Conservation (phyloP, 2,329 filamentous ascomycete species). For the Colletotrichum sp. region DNA sequence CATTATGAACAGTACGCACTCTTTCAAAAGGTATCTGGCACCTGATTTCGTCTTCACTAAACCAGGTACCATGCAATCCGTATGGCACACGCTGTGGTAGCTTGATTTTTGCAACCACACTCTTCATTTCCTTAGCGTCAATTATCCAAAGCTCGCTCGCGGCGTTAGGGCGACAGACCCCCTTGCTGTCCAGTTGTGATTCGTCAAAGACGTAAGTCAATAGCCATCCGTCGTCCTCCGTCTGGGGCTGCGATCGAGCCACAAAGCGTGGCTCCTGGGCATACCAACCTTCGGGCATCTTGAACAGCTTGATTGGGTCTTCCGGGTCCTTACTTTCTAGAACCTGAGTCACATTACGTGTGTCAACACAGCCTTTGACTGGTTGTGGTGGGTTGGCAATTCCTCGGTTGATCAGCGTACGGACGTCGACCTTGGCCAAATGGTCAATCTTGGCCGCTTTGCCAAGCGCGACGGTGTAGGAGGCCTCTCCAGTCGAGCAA, state of each 20-base stretch:
- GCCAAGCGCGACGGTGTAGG: constrained; percentile 65
- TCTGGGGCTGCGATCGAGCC: constrained; percentile 39
- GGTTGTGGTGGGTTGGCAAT: constrained; percentile 46
- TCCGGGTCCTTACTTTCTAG: constrained; percentile 45
- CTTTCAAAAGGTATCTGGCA: constrained; percentile 43
- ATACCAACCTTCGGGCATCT: constrained; percentile 64
- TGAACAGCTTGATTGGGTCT: constrained; percentile 67
- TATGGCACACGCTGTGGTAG: constrained; percentile 74
- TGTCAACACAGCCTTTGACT: constrained; percentile 68
- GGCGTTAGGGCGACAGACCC: constrained; percentile 47
- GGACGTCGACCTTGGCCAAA: constrained; percentile 65
- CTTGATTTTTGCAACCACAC: constrained; percentile 61
- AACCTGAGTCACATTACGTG: constrained; percentile 57
- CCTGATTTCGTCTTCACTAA: constrained; percentile 55
- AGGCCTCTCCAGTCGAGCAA: constrained; percentile 63
- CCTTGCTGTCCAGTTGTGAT: constrained; percentile 59
- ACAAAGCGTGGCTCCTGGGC: constrained; percentile 74
- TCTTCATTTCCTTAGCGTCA: constrained; percentile 66
- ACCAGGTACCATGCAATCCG: constrained; percentile 70
- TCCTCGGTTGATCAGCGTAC: constrained; percentile 57
- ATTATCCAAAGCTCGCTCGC: constrained; percentile 72
- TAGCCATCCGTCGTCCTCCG: constrained; percentile 71
- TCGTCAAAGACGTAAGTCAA: constrained; percentile 76
- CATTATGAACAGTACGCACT: not conserved
- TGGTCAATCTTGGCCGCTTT: constrained; percentile 71